Base-by-base conservation (phyloP, 306 rosid species). In the Citrullus colocynthis region DNA sequence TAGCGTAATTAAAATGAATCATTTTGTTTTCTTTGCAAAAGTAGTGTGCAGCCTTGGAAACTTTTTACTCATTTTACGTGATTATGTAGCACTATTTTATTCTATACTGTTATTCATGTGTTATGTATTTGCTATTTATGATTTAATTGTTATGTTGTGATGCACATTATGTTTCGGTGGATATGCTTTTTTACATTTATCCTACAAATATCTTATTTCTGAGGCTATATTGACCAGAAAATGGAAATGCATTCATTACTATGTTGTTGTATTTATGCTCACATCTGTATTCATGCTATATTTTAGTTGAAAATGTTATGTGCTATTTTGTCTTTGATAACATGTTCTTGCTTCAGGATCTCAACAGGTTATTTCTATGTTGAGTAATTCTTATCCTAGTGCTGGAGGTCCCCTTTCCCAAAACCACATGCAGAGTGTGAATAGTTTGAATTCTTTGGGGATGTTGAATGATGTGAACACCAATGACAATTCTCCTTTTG, bases 361-460 rank as follows among this genome's bases (percentile, higher is more conserved):
- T 82, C 92, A 93, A 0, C 99, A 96, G 85, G 91, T 91, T 57
- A 84, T 96, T 48, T 92, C 99, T 58, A 89, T 96, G 97, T 80
- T 91, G 70, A 90, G 98, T 67, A 95, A 82, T 85, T 91, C 99
- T 61, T 95, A 92, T 87, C 92, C 96, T 34, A 57, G 78, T 80
- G 90, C 90, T 67, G 98, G 97, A 79, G 99, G 96, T 75, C 92
- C 89, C 3, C 93, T 87, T 81, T 91, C 97, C 39, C 99, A 92
- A 88, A 85, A 81, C 84, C 98, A 96, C 76, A 87, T 91, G 54
- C 97, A 95, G 84, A 88, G 86, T 76, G 84, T 89, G 60, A 89
- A 84, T 88, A 92, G 81, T 85, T 81, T 94, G 83, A 90, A 84
- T 90, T 87, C 93, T 37, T 86, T 95, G 91, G 93, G 99, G 79